Base-by-base conservation (phyloP, 139 green algal genomes). In the Yamagishiella unicocca region DNA sequence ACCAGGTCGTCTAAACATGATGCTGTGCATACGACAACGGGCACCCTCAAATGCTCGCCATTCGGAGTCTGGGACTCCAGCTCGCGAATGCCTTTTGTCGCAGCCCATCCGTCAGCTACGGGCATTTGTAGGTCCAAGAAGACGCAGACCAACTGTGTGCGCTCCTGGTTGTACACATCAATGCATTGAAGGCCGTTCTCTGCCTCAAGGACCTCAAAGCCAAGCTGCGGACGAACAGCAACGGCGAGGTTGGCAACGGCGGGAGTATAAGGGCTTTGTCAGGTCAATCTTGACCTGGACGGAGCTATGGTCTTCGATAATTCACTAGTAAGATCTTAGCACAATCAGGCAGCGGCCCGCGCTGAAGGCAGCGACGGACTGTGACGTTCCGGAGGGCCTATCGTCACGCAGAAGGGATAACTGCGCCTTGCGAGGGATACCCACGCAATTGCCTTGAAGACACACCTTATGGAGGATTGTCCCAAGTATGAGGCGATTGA, bases 101-200 rank as follows among this genome's bases (percentile, higher is more conserved):
- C 79, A 42, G 19, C 21, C 31, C 35, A 77, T 22, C 80, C 80
- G 43, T 77, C 80, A 27, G 64, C 62, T 14, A 86, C 43, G 0
- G 80, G 80, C 80, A 86, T 86, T 24, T 86, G 80, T n/a, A 86
- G 66, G 42, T 86, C 80, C 43, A 86, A 9, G 43, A 86, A 86
- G 14, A 86, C 45, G 64, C 80, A 86, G 2, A 77, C 33, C 1
- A 86, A 24, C 9, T 77, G 27, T 0, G 31, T 42, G 1, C 45
- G 80, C 1, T 61, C 61, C 42, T 64, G 64, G n/a, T 40, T 74
- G 43, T 75, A 86, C 1, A 77, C 80, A 29, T 86, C 80, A 21
- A 77, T 67, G 21, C 62, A 77, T 31, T 86, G 62, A 1, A 86
- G 64, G 19, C 80, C 80, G 45, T 86, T 77, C 19, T 77, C 62